phyloP scores from a whole-genome alignment of 1,284 basidiomycete species.

The Mixia osmundae region DNA sequence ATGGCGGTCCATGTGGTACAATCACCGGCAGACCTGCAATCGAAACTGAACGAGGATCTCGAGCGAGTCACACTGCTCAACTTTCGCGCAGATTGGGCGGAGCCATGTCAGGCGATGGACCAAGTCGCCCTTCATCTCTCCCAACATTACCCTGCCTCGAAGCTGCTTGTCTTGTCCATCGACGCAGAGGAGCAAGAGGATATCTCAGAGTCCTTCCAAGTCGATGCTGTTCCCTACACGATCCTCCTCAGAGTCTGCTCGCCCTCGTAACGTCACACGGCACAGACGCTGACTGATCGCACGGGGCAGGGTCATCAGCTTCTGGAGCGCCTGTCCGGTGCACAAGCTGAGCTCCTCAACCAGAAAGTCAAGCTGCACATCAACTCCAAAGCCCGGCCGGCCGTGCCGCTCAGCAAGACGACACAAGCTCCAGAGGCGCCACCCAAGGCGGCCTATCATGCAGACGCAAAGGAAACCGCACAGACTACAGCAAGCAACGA shows the following conservation, averaged over 20 bases:
- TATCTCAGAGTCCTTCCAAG: constrained; percentile 78
- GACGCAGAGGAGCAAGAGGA: constrained; percentile 73
- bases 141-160: constrained; percentile 18
- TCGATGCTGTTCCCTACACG: constrained; percentile 73
- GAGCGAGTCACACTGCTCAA: constrained; percentile 57
- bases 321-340: constrained; percentile 55
- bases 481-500: constrained; percentile 20
- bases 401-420: constrained; percentile 26
- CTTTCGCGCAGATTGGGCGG: constrained; percentile 85
- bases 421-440: constrained; percentile 20
- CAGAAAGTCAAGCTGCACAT: constrained; percentile 37
- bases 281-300: not conserved
- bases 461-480: not conserved
- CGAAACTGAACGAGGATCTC: constrained; percentile 47
- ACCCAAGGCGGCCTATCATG: too few relatives aligned
- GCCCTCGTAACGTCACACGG: not conserved
- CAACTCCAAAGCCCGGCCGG: constrained; percentile 22
- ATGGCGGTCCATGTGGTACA: constrained; percentile 4
- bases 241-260: constrained; percentile 49
- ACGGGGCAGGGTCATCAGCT: constrained; percentile 58
- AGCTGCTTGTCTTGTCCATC: constrained; percentile 59
- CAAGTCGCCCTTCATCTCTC: constrained; percentile 20
- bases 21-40: constrained; percentile 28
- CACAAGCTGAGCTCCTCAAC: constrained; percentile 48
- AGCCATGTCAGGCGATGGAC: constrained; percentile 70